A percentile compares a stretch with the other conserved stretches of the same genome.
These are phyloP conservation scores for Leishmania mexicana DNA, from an alignment of 208 protist genomes.

Conservation along the genomic window DNA sequence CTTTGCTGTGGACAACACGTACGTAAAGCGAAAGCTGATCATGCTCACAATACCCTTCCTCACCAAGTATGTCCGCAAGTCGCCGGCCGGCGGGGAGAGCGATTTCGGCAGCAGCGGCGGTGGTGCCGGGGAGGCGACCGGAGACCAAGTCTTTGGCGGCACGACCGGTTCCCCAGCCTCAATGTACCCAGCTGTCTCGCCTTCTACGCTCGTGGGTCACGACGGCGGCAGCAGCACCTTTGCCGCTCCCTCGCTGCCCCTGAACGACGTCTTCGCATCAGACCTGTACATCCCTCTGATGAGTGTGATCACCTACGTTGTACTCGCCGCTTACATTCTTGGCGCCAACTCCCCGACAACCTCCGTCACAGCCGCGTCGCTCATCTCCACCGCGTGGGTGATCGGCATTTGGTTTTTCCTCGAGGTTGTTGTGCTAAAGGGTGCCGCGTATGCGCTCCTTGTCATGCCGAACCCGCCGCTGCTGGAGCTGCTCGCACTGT, in stretches of 20 bases:
- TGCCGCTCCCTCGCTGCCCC: conserved; percentile 34
- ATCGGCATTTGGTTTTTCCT: conserved; percentile 57
- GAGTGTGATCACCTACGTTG: conserved; percentile 79
- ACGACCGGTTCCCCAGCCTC: conserved; percentile 9
- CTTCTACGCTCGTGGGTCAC: background rate
- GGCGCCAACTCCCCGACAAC: conserved; percentile 41
- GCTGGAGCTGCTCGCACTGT: conserved; percentile 56
- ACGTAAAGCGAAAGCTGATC: conserved; percentile 73
- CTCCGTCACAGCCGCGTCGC: conserved; percentile 54
- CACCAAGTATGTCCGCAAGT: conserved; percentile 26
- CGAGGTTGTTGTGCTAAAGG: conserved; percentile 57
- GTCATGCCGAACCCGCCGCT: conserved; percentile 39
- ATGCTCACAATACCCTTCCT: conserved; percentile 80
- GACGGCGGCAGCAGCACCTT: conserved; percentile 7
- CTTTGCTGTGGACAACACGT: conserved; percentile 81
- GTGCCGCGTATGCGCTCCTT: conserved; percentile 47
- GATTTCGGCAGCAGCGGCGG: conserved; percentile 16
- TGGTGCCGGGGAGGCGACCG: conserved; percentile 9
- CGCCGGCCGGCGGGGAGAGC: conserved; percentile 11
- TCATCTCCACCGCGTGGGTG: conserved; percentile 53
- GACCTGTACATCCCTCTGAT: conserved; percentile 91
- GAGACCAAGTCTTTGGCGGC: conserved; percentile 29
- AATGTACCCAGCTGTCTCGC: conserved; percentile 9
- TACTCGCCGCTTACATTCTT: conserved; percentile 64
- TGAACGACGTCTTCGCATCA: conserved; percentile 56